Evolutionary conservation across 495 filamentous ascomycete species (phyloP).

Genomic region (Achaetomiella virescens): DNA sequence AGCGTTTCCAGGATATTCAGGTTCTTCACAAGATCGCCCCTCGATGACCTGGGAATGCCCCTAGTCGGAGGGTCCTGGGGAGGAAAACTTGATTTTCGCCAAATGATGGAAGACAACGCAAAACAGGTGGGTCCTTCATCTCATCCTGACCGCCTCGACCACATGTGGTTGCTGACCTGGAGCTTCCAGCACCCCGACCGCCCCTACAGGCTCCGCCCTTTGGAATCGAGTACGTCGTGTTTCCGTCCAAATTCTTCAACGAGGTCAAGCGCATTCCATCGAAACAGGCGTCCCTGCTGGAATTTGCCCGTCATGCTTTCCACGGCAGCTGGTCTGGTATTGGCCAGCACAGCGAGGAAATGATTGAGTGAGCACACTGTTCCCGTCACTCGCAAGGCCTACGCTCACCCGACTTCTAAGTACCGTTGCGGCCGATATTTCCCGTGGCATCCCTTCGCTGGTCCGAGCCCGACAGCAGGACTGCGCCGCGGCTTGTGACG

Average conservation of each 20-base stretch:
- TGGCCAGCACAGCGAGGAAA: background rate
- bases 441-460: background rate
- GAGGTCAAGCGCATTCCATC: background rate
- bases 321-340: background rate
- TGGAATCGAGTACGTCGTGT: background rate
- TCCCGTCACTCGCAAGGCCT: too few relatives aligned
- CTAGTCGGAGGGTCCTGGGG: background rate
- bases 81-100: background rate
- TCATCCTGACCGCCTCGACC: background rate
- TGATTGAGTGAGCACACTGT: background rate
- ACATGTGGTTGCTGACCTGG: background rate
- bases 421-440: background rate
- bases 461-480: background rate
- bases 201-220: background rate
- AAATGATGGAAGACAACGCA: background rate
- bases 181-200: background rate
- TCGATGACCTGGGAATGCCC: background rate
- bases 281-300: background rate
- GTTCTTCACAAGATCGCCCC: background rate
- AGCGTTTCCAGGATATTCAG: background rate
- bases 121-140: background rate
- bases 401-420: background rate
- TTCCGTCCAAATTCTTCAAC: background rate
- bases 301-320: background rate
- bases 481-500: background rate